Base-by-base conservation (phyloP, 2,329 filamentous ascomycete genomes). In the Verticillium tricorpus region DNA sequence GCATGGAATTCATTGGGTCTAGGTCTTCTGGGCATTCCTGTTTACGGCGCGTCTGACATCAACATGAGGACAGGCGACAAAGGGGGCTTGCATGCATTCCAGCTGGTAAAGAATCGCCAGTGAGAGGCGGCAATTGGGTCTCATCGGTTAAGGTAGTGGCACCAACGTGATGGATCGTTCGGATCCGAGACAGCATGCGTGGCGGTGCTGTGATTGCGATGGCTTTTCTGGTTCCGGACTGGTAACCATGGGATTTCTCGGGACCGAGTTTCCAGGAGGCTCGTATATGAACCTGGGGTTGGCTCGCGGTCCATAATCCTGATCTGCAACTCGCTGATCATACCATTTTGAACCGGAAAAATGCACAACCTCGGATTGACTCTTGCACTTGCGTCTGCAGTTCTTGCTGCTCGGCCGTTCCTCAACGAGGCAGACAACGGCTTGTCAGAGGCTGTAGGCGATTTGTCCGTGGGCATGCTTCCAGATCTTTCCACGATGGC, bases 401-500 rank as follows among this genome's bases (percentile, higher is more conserved):
- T 52, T 22, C 45, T 58, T 28, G 57, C 57, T 8, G 57, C 57
- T 2, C 32, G 57, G 4, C 35, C 35, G 2, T 58, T 58, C 15
- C 37, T 58, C n/a, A 58, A 58, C 14, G 57, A 58, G 25, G 19
- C 57, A 45, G 57, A 58, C 3, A 58, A 15, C 19, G 57, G 57
- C 9, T 37, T 58, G 14, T 28, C 17, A 19, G 37, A 31, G 6
- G 57, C 19, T 19, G 15, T 50, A 7, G 37, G 37, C 4, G 50
- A 67, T 57, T 60, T 73, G 22, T 54, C 67, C 8, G 54, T 31
- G 3, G 68, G 68, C 55, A 22, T 35, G 37, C 65, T 80, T 37
- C 74, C 78, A 4, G 68, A 72, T 54, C 69, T 82, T 2, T 67
- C 72, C 14, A 66, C 70, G 50, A 72, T 82, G n/a, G 71, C 77